Percentiles rank a stretch among this genome's conserved stretches.
Evolutionary conservation across 345 rosid species (phyloP).

Genomic region (Gynandropsis gynandra): DNA sequence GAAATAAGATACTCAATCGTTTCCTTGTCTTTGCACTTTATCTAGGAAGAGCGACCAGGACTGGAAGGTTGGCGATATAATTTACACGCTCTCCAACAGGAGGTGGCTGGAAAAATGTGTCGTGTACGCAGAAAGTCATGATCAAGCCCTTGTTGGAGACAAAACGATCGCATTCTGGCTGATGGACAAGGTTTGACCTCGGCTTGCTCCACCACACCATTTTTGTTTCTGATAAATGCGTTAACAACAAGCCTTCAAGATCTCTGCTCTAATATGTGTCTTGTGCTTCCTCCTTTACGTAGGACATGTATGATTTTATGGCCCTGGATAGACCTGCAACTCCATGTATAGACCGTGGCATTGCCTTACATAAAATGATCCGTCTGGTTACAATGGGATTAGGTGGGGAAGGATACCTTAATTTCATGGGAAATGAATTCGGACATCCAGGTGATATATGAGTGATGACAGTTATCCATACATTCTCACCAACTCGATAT

Average conservation of each 20-base stretch:
- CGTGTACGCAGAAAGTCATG: conserved; percentile 95
- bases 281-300: too few relatives aligned
- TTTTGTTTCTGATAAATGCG: too few relatives aligned
- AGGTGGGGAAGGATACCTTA: conserved; percentile 96
- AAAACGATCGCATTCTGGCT: conserved; percentile 97
- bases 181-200: conserved; percentile 78
- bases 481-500: too few relatives aligned
- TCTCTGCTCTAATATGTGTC: too few relatives aligned
- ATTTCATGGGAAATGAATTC: conserved; percentile 99
- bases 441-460: conserved; percentile 79
- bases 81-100: conserved; percentile 70
- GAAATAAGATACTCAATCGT: too few relatives aligned
- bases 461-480: neutral
- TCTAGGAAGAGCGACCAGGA: too few relatives aligned
- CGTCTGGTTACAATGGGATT: conserved; percentile 93
- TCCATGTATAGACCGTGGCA: conserved; percentile 82
- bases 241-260: too few relatives aligned
- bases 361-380: conserved; percentile 95
- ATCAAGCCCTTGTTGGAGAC: conserved; percentile 98
- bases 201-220: too few relatives aligned
- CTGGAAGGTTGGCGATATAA: conserved; percentile 75
- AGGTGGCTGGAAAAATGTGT: conserved; percentile 91
- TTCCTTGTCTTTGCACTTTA: too few relatives aligned
- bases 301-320: conserved; percentile 99
- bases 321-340: conserved; percentile 78